Conservation (phyloP, 2,329 filamentous ascomycete genomes). For the Monosporascus sp. region DNA sequence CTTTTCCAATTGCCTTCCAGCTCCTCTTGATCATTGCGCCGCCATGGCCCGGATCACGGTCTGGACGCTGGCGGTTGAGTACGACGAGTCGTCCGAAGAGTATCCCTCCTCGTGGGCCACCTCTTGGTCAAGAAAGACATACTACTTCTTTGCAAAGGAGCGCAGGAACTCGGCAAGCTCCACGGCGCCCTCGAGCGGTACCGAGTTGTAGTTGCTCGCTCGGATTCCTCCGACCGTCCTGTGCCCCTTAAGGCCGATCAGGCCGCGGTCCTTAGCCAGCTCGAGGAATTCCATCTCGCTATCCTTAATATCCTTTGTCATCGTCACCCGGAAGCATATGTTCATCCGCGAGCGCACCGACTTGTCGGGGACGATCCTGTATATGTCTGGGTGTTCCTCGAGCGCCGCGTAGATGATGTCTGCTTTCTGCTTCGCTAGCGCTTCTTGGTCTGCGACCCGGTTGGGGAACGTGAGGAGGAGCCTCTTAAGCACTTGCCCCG, state of each 20-base stretch:
- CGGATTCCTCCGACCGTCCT: constrained; percentile 82
- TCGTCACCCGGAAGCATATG: constrained; percentile 78
- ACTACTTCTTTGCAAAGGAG: constrained; percentile 41
- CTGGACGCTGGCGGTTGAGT: not conserved
- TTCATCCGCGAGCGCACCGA: constrained; percentile 83
- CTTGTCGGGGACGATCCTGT: constrained; percentile 72
- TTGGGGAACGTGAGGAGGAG: constrained; percentile 61
- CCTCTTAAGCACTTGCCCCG: constrained; percentile 79
- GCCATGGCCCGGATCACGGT: too few relatives aligned
- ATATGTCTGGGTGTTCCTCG: constrained; percentile 68
- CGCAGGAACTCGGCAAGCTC: constrained; percentile 62
- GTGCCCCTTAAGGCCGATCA: constrained; percentile 85
- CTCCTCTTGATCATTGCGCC: too few relatives aligned
- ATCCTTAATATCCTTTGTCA: constrained; percentile 55
- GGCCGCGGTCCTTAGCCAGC: constrained; percentile 60
- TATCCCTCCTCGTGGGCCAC: not conserved
- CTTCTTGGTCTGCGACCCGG: constrained; percentile 74
- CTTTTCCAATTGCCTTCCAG: too few relatives aligned
- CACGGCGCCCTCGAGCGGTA: constrained; percentile 62
- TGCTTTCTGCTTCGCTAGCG: constrained; percentile 69
- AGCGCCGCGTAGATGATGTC: constrained; percentile 70
- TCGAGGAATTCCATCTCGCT: constrained; percentile 78
- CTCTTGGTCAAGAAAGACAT: not conserved
- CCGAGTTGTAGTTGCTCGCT: constrained; percentile 84
- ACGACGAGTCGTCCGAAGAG: not conserved